These are phyloP conservation scores for Pseudogymnoascus sp. DNA, from an alignment of 2,329 filamentous ascomycete species.

Conservation along the genomic window DNA sequence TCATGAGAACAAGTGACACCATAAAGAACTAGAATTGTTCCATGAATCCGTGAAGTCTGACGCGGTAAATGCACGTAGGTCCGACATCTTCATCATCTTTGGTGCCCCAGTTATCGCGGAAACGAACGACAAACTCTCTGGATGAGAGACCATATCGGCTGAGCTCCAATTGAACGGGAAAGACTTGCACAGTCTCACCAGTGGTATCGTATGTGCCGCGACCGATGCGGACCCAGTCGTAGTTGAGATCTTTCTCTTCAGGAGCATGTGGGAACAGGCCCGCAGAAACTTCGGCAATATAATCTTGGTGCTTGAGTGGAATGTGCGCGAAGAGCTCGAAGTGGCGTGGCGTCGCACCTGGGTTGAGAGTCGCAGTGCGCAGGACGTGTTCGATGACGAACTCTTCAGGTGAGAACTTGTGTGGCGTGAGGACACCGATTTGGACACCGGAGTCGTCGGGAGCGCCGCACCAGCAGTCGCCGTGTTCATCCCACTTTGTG, in stretches of 20 bases:
- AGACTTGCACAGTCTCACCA: constrained; percentile 39
- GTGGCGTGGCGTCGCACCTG: constrained; percentile 54
- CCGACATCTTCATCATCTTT: constrained; percentile 30
- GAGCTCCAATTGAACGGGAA: constrained; percentile 46
- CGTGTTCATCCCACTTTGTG: constrained; percentile 64
- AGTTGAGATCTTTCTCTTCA: constrained; percentile 26
- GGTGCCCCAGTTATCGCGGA: constrained; percentile 50
- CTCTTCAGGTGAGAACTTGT: constrained; percentile 57
- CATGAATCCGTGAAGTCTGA: constrained; percentile 48
- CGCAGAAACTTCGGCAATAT: constrained; percentile 34
- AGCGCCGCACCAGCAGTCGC: constrained; percentile 80
- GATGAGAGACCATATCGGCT: constrained; percentile 41
- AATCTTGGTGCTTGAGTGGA: constrained; percentile 38
- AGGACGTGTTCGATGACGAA: constrained; percentile 68
- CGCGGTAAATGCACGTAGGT: constrained; percentile 60
- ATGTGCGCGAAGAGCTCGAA: constrained; percentile 65
- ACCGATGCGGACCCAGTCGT: constrained; percentile 50
- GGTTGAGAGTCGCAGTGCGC: constrained; percentile 52
- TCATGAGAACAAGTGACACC: not conserved
- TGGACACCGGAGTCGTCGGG: constrained; percentile 46
- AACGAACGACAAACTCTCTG: constrained; percentile 47
- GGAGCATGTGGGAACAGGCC: constrained; percentile 32
- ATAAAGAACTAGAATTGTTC: not conserved
- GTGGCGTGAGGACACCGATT: constrained; percentile 55
- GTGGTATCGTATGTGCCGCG: constrained; percentile 46